These are phyloP conservation scores for Didymella segeticola DNA, from an alignment of 2,329 filamentous ascomycete species.

Conservation along the genomic window DNA sequence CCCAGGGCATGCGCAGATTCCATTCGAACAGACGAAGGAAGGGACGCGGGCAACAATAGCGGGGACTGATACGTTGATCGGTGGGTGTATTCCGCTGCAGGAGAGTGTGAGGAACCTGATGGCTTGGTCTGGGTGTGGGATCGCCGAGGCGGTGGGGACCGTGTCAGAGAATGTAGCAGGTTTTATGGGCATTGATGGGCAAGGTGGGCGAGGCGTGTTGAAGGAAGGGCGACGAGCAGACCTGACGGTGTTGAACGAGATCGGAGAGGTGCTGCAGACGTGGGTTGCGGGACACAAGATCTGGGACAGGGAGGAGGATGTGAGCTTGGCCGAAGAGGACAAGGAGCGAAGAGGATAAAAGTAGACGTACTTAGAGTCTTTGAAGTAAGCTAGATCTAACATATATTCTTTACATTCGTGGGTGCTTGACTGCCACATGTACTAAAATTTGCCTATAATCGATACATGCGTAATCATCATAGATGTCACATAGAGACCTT, in stretches of 20 bases:
- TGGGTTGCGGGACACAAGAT: constrained; percentile 58
- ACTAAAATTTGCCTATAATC: no score
- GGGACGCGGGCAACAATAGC: constrained; percentile 59
- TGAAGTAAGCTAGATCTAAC: no score
- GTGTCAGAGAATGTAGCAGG: constrained; percentile 59
- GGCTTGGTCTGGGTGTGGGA: constrained; percentile 54
- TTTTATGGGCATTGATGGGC: constrained; percentile 57
- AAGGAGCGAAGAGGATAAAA: constrained; percentile 35
- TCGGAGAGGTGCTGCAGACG: constrained; percentile 58
- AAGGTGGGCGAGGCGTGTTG: constrained; percentile 52
- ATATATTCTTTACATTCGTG: no score
- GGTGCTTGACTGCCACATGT: no score
- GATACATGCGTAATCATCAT: no score
- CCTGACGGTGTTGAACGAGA: constrained; percentile 56
- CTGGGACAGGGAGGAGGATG: constrained; percentile 50
- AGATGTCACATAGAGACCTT: no score
- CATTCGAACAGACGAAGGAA: constrained; percentile 56
- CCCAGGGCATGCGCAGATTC: constrained; percentile 60
- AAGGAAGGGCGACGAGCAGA: constrained; percentile 57
- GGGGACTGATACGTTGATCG: constrained; percentile 61
- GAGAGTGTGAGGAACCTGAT: constrained; percentile 59
- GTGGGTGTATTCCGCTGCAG: constrained; percentile 59
- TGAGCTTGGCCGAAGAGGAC: constrained; percentile 35
- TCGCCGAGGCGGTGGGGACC: constrained; percentile 57
- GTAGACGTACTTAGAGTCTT: not conserved